phyloP scores from a whole-genome alignment of 2,329 filamentous ascomycete species.

The Tolypocladium cylindrosporum region DNA sequence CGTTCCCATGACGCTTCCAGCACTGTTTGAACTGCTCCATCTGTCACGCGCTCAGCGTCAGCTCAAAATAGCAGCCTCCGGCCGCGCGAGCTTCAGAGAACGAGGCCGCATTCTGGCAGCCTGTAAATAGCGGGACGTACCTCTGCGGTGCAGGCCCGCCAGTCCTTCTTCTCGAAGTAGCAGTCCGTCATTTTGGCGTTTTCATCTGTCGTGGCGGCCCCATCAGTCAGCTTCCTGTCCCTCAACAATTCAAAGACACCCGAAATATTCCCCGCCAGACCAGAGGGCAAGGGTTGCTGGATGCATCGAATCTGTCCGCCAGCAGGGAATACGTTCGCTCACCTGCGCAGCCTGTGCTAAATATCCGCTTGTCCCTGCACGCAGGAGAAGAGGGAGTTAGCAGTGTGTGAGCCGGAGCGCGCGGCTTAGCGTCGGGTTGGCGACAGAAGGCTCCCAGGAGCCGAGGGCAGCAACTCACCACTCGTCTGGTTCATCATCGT shows the following conservation, averaged over 20 bases:
- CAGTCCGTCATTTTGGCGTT: slow-evolving; percentile 90
- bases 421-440: slow-evolving; percentile 15
- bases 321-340: slow-evolving; percentile 13
- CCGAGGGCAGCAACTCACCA: slow-evolving; percentile 48
- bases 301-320: neutral
- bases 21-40: slow-evolving; percentile 85
- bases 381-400: neutral
- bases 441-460: slow-evolving; percentile 11
- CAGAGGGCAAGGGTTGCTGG: neutral
- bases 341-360: slow-evolving; percentile 92
- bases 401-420: neutral
- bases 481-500: slow-evolving; percentile 80
- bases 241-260: neutral
- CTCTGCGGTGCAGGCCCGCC: slow-evolving; percentile 80
- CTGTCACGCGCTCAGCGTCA: slow-evolving; percentile 32
- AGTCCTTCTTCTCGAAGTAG: slow-evolving; percentile 93
- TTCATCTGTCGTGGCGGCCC: slow-evolving; percentile 49
- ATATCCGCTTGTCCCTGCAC: slow-evolving; percentile 89
- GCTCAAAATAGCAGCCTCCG: neutral
- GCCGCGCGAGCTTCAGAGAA: neutral
- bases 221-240: slow-evolving; percentile 1
- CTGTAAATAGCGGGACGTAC: slow-evolving; percentile 40
- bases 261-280: neutral
- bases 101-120: neutral
- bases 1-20: slow-evolving; percentile 86